A percentile compares a stretch with the other conserved stretches of the same genome.
Conservation (phyloP, 257 asterid species). For the Ballota nigra region DNA sequence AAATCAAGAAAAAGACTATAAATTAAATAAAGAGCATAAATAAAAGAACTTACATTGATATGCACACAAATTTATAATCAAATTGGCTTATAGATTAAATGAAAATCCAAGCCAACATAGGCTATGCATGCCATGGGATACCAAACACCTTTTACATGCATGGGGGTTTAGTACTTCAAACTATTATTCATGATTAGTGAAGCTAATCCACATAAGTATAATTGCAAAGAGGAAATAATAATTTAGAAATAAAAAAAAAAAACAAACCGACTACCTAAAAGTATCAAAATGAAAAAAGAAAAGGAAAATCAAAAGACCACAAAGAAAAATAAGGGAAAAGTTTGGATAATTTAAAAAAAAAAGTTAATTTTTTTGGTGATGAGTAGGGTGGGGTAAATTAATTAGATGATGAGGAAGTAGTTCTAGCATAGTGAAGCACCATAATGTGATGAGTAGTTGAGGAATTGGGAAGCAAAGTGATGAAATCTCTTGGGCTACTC, state of each 20-base stretch:
- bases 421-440: conserved; percentile 74
- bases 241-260: background rate
- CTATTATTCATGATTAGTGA: conserved; percentile 30
- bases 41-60: background rate
- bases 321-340: background rate
- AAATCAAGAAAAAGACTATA: background rate
- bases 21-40: background rate
- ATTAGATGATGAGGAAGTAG: conserved; percentile 23
- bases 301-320: background rate
- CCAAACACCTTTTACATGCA: conserved; percentile 28
- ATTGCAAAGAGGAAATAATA: conserved; percentile 17
- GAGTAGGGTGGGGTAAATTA: conserved; percentile 19
- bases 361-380: background rate
- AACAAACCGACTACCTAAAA: conserved; percentile 28
- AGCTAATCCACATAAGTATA: conserved; percentile 25
- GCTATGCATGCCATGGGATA: background rate
- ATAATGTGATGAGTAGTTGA: conserved; percentile 58
- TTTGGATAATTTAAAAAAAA: conserved; percentile 23
- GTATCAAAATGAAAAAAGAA: background rate
- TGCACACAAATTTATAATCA: conserved; percentile 5
- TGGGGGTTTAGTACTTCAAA: conserved; percentile 25
- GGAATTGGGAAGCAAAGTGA: conserved; percentile 59
- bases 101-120: conserved; percentile 22
- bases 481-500: conserved; percentile 51
- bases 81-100: conserved; percentile 19